Percentiles rank a stretch among this genome's conserved stretches.
Conservation (phyloP, 2,329 filamentous ascomycete genomes). For the Nannizziopsis barbatae region DNA sequence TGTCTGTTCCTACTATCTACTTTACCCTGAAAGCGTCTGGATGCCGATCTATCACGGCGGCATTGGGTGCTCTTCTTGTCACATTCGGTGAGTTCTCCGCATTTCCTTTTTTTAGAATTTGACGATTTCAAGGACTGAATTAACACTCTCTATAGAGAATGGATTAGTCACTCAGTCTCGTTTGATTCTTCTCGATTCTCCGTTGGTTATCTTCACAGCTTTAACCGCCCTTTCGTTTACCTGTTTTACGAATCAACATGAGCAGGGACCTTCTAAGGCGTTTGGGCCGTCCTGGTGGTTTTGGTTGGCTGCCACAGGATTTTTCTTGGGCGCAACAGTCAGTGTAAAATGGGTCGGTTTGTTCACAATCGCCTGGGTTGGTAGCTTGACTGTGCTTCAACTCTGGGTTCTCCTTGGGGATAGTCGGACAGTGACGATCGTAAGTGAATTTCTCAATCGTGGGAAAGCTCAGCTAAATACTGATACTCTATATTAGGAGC, state of each 20-base stretch:
- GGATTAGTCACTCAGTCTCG: conserved; percentile 90
- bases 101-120: neutral
- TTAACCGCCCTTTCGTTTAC: conserved; percentile 82
- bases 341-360: conserved; percentile 99
- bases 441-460: conserved; percentile 31
- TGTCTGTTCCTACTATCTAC: conserved; percentile 87
- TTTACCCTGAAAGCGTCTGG: conserved; percentile 83
- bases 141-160: conserved; percentile 55
- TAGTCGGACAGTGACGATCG: conserved; percentile 67
- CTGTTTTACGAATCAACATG: conserved; percentile 93
- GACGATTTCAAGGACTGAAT: neutral
- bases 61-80: conserved; percentile 71
- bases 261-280: conserved; percentile 76
- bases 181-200: conserved; percentile 90
- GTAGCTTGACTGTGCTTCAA: conserved; percentile 77
- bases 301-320: conserved; percentile 77
- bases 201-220: conserved; percentile 83
- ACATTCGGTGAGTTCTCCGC: conserved; percentile 62
- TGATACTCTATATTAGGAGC: conserved; percentile 39
- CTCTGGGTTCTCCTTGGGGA: conserved; percentile 93
- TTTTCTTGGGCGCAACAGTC: conserved; percentile 76
- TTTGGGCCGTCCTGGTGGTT: conserved; percentile 95
- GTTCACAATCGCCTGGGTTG: conserved; percentile 98
- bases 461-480: neutral
- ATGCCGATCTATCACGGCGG: conserved; percentile 74